Evolutionary conservation across 139 green algal species (phyloP).

Genomic region (Astrephomene gubernaculifera): DNA sequence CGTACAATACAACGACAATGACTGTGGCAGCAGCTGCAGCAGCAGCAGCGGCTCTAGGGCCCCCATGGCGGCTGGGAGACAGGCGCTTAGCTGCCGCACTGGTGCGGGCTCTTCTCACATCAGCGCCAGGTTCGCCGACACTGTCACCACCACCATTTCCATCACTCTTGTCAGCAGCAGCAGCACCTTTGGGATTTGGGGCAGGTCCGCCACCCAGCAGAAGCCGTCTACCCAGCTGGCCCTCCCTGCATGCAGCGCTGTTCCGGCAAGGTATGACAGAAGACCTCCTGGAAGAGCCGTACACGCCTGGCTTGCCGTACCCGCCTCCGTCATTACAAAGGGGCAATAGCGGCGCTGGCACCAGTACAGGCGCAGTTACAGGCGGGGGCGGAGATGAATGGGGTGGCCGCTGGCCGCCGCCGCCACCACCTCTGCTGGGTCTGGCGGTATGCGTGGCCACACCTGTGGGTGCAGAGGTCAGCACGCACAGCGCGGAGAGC

Average conservation of each 20-base stretch:
- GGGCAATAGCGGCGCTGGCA: not conserved
- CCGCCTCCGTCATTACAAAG: too few relatives aligned
- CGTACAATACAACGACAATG: too few relatives aligned
- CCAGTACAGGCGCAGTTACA: not conserved
- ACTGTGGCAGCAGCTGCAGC: not conserved
- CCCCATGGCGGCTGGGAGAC: not conserved
- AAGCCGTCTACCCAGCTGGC: not conserved
- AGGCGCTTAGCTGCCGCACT: not conserved
- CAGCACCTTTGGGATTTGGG: not conserved
- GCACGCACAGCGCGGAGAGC: not conserved
- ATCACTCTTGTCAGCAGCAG: not conserved
- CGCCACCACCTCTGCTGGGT: not conserved
- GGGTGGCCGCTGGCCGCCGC: not conserved
- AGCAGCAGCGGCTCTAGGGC: not conserved
- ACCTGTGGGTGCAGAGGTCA: not conserved
- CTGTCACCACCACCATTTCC: not conserved
- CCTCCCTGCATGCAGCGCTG: not conserved
- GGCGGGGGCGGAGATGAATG: not conserved
- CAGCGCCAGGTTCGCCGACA: not conserved
- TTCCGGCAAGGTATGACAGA: not conserved
- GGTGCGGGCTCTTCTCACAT: not conserved
- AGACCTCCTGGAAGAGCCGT: not conserved
- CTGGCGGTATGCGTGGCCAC: constrained; percentile 27
- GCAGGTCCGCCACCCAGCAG: not conserved
- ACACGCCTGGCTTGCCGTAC: too few relatives aligned